Percentiles rank a stretch among this genome's conserved stretches.
phyloP scores from a whole-genome alignment of 78 protist species.

The Dictyostelium discoideum region DNA sequence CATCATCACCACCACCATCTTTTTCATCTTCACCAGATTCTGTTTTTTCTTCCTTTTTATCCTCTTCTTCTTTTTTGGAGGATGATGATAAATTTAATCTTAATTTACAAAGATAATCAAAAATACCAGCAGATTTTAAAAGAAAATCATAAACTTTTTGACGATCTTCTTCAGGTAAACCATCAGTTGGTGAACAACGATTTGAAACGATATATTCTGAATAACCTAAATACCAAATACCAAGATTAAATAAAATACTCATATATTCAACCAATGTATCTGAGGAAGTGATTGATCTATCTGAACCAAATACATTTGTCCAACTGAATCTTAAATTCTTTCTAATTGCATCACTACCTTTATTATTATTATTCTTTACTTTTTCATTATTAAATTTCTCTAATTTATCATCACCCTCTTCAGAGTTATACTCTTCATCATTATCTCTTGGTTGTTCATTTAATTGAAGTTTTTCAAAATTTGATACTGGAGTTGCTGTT shows the following conservation, averaged over 20 bases:
- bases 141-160: conserved; percentile 40
- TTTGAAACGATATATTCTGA: conserved; percentile 40
- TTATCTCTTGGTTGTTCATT: background rate
- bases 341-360: conserved; percentile 21
- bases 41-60: background rate
- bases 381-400: background rate
- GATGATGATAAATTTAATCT: background rate
- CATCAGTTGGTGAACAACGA: background rate
- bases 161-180: conserved; percentile 26
- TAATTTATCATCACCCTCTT: background rate
- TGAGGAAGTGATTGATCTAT: background rate
- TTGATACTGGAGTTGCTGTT: background rate
- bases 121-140: conserved; percentile 61
- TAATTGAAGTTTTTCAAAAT: background rate
- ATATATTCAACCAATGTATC: conserved; percentile 34
- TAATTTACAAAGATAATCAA: conserved; percentile 4
- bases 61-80: too few relatives aligned
- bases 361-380: background rate
- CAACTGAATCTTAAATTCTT: conserved; percentile 45
- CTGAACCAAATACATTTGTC: conserved; percentile 39
- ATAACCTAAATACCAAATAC: conserved; percentile 68
- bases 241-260: conserved; percentile 31
- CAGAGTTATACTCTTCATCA: background rate
- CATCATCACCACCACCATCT: background rate
- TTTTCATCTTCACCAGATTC: background rate